Evolutionary conservation across 2,329 filamentous ascomycete genomes (phyloP).

Genomic region (Mollisiaceae sp.): DNA sequence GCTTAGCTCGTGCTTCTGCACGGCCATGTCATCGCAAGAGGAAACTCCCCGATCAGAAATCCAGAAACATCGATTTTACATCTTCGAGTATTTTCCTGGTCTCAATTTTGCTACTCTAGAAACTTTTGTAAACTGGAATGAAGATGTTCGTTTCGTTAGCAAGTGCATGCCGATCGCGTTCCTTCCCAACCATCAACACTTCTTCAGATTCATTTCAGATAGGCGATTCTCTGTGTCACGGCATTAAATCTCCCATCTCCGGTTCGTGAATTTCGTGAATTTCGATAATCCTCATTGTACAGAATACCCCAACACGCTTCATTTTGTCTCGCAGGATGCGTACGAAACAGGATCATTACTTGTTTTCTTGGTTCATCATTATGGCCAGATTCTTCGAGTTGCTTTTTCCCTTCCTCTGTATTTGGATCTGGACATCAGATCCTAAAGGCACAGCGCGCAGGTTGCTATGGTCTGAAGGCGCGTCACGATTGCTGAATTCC

Average conservation of each 20-base stretch:
- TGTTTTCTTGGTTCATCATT: not conserved
- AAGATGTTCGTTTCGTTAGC: not conserved
- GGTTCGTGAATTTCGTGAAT: not conserved
- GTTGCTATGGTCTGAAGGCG: constrained; percentile 22
- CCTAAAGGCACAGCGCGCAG: constrained; percentile 14
- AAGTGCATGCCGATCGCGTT: not conserved
- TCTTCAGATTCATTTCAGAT: not conserved
- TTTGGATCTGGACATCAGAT: constrained; percentile 17
- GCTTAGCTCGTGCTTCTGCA: not conserved
- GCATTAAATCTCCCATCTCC: not conserved
- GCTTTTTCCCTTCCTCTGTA: not conserved
- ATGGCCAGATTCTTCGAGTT: not conserved
- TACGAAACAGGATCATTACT: not conserved
- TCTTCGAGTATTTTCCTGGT: not conserved
- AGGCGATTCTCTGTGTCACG: not conserved
- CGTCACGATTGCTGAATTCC: constrained; percentile 22
- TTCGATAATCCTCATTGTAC: not conserved
- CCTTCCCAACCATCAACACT: not conserved
- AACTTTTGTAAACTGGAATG: not conserved
- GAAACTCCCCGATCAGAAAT: not conserved
- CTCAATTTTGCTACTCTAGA: not conserved
- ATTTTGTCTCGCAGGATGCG: not conserved
- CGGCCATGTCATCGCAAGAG: no score
- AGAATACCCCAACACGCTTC: not conserved
- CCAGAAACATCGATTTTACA: not conserved